phyloP scores from a whole-genome alignment of 352 stramenopile species.

The Phytophthora ohioensis region DNA sequence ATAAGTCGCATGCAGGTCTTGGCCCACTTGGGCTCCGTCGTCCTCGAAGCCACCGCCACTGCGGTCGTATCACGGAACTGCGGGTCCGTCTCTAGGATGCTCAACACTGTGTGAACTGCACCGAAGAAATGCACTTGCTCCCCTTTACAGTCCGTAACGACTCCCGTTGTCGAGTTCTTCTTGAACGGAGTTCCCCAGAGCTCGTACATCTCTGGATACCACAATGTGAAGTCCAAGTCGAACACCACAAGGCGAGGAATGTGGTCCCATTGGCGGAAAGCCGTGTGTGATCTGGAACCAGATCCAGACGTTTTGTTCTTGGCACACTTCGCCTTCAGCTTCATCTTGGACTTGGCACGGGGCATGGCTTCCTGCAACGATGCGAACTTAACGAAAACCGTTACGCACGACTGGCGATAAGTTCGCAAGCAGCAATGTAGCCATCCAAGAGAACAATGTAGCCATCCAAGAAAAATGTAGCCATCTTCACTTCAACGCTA shows the following conservation, averaged over 20 bases:
- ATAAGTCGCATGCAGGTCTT: conserved; percentile 83
- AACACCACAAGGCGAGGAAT: conserved; percentile 79
- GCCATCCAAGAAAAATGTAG: background rate
- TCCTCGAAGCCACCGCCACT: conserved; percentile 79
- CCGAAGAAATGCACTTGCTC: conserved; percentile 86
- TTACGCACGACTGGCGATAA: conserved; percentile 18
- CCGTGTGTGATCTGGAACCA: background rate
- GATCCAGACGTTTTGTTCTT: conserved; percentile 17
- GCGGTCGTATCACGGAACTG: conserved; percentile 70
- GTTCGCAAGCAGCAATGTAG: conserved; percentile 9
- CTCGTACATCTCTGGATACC: conserved; percentile 90
- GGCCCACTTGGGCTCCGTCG: conserved; percentile 77
- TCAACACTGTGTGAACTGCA: conserved; percentile 73
- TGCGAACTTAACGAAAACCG: conserved; percentile 14
- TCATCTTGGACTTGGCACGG: conserved; percentile 33
- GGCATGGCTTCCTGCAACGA: conserved; percentile 12
- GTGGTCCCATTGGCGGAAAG: conserved; percentile 50
- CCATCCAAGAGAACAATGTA: background rate
- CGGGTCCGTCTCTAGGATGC: conserved; percentile 67
- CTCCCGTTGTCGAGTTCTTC: conserved; percentile 64
- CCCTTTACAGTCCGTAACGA: conserved; percentile 71
- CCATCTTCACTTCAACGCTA: too few species aligned
- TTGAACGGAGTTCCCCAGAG: conserved; percentile 82
- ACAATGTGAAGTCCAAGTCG: conserved; percentile 82
- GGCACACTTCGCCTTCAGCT: conserved; percentile 34